phyloP scores from a whole-genome alignment of 2,329 filamentous ascomycete species.

The Aspergillus jensenii region DNA sequence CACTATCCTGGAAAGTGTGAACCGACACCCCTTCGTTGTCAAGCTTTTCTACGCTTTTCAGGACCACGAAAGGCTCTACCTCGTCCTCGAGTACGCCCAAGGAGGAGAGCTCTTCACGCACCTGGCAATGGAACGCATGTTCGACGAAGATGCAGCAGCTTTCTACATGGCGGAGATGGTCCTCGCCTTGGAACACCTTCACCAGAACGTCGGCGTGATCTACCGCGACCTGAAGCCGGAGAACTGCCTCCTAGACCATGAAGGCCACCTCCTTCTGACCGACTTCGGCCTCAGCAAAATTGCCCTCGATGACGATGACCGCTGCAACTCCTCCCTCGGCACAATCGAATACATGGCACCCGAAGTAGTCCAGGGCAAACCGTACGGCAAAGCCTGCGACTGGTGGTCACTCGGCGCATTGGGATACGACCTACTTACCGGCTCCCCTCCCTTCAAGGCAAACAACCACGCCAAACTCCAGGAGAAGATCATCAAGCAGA shows the following conservation, averaged over 20 bases:
- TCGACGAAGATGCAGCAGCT: slow-evolving; percentile 80
- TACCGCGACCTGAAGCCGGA: slow-evolving; percentile 98
- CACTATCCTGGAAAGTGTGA: slow-evolving; percentile 91
- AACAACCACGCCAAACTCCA: slow-evolving; percentile 93
- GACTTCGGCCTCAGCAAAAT: slow-evolving; percentile 98
- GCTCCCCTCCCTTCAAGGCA: slow-evolving; percentile 84
- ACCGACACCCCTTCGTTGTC: slow-evolving; percentile 94
- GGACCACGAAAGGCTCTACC: slow-evolving; percentile 93
- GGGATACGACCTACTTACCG: slow-evolving; percentile 88
- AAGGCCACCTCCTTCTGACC: slow-evolving; percentile 90
- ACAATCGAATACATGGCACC: slow-evolving; percentile 99
- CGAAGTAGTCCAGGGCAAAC: slow-evolving; percentile 82
- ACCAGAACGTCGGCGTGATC: slow-evolving; percentile 87
- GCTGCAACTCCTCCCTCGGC: slow-evolving; percentile 86
- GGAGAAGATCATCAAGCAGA: slow-evolving; percentile 93
- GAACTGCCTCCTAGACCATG: slow-evolving; percentile 88
- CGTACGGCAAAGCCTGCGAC: slow-evolving; percentile 92
- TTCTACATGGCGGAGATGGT: slow-evolving; percentile 99
- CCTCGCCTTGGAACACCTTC: slow-evolving; percentile 87
- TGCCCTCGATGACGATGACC: slow-evolving; percentile 66
- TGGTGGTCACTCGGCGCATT: slow-evolving; percentile 98
- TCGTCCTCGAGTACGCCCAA: slow-evolving; percentile 96
- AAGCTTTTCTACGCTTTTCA: slow-evolving; percentile 99
- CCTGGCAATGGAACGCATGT: slow-evolving; percentile 90
- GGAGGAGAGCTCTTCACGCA: slow-evolving; percentile 98